Evolutionary conservation across 169 alveolate genomes (phyloP), one percentile per base, ranked within the genome.

Genomic region (Cryptosporidium tyzzeri): DNA sequence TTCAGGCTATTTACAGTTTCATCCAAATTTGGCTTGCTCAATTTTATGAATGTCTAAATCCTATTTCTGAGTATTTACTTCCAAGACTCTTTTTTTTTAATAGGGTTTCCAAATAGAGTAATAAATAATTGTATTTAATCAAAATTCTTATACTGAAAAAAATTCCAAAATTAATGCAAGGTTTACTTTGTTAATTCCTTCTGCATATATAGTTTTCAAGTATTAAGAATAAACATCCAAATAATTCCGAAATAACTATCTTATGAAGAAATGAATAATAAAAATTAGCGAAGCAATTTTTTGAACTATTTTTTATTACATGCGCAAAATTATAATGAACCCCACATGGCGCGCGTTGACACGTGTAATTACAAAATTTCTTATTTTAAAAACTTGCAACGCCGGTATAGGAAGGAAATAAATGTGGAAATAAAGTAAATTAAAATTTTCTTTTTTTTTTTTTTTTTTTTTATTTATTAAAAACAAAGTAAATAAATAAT

Each of bases 341-440:
- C 86, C 86, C 86, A 74, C 86, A 55, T 23, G 86, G 86, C 86
- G 86, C 86, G 84, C 84, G 23, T 10, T 74, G 59, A 14, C 71
- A 26, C 53, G 67, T 55, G 67, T 71, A 71, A 50, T 69, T 71
- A 71, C 69, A 71, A 7, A 50, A 33, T 55, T 55, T n/a, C 5
- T 37, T 55, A 55, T 23, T 55, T 55, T 16, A 33, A 65, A 65
- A 31, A 65, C 71, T 37, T 65, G 71, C 71, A 65, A 37, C 31
- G 29, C 71, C 71, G 71, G 71, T 65, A 65, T 37, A 65, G 53
- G 67, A 31, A 10, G 71, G 41, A 10, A 65, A 65, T 65, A 65
- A 26, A 65, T 65, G 71, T 37, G 71, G 71, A 65, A 37, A 33
- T 35, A 65, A n/a, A 33, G 41, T 35, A 65, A 65, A 21, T 65